These are phyloP conservation scores for Staphylotrichum tortipilum DNA, from an alignment of 495 filamentous ascomycete species.

Conservation along the genomic window DNA sequence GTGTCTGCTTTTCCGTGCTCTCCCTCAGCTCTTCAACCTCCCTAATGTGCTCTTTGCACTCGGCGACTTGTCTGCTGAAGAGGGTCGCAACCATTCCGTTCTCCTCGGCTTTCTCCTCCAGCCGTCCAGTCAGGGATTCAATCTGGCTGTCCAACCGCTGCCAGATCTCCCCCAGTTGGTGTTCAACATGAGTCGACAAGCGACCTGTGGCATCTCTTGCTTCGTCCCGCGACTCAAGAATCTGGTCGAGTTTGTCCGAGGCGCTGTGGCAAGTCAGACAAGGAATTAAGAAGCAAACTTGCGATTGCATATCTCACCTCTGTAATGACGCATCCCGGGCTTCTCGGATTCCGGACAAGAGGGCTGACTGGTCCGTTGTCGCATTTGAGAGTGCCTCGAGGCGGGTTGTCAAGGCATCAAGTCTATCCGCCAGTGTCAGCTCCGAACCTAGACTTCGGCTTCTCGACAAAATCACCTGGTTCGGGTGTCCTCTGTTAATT, in stretches of 20 bases:
- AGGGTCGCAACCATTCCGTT: constrained; percentile 14
- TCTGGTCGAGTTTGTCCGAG: constrained; percentile 9
- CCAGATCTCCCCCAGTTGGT: constrained; percentile 7
- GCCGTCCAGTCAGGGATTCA: constrained; percentile 11
- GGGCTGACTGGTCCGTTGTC: constrained; percentile 4
- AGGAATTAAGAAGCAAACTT: neutral
- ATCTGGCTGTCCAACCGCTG: constrained; percentile 13
- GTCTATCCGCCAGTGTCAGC: constrained; percentile 1
- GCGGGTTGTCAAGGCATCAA: constrained; percentile 7
- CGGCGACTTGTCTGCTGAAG: constrained; percentile 12
- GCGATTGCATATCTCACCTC: neutral
- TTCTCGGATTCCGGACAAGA: constrained; percentile 1
- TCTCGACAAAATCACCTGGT: constrained; percentile 2
- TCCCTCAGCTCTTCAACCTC: constrained; percentile 7
- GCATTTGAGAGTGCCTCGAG: constrained; percentile 5
- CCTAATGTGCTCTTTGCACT: constrained; percentile 5
- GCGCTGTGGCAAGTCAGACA: constrained; percentile 10
- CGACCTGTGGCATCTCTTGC: constrained; percentile 2
- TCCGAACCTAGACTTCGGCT: neutral
- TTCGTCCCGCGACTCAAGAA: constrained; percentile 5
- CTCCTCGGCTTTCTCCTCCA: constrained; percentile 16
- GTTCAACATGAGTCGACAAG: constrained; percentile 9
- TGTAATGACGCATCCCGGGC: constrained; percentile 1
- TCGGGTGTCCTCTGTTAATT: neutral
- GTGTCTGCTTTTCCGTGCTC: neutral